A percentile compares a stretch with the other conserved stretches of the same genome.
Evolutionary conservation across 2,329 filamentous ascomycete genomes (phyloP).

Genomic region (Geoglossum cookeanum): DNA sequence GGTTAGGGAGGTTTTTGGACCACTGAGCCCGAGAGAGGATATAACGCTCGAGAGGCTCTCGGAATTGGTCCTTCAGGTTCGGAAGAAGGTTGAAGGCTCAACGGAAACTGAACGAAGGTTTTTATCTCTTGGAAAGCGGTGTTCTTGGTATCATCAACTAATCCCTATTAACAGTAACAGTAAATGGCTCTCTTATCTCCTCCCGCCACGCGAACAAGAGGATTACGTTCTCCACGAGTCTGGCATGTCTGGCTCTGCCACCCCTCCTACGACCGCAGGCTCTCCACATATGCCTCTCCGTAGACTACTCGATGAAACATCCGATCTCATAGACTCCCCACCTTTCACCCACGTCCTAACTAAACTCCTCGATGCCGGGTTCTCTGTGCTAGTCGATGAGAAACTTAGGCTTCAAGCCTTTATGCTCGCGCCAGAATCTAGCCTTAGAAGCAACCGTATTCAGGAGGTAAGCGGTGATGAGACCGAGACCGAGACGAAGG

Average conservation of each 20-base stretch:
- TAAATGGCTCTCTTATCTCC: slow-evolving; percentile 67
- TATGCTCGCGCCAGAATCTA: slow-evolving; percentile 15
- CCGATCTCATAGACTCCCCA: slow-evolving; percentile 87
- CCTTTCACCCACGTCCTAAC: slow-evolving; percentile 74
- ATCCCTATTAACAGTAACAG: slow-evolving; percentile 24
- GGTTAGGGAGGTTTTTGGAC: slow-evolving; percentile 78
- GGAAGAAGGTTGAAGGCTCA: slow-evolving; percentile 64
- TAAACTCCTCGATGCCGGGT: slow-evolving; percentile 70
- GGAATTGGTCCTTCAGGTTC: slow-evolving; percentile 62
- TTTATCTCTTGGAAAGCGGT: slow-evolving; percentile 11
- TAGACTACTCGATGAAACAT: slow-evolving; percentile 81
- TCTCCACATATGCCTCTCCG: slow-evolving; percentile 44
- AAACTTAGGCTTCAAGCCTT: slow-evolving; percentile 68
- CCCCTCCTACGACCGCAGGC: slow-evolving; percentile 17
- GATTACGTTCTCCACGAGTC: slow-evolving; percentile 70
- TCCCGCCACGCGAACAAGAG: slow-evolving; percentile 64
- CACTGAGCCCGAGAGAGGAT: slow-evolving; percentile 72
- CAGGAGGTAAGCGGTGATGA: slow-evolving; percentile 17
- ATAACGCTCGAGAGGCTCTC: slow-evolving; percentile 65
- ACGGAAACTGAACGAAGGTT: slow-evolving; percentile 43
- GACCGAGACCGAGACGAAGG: slow-evolving; percentile 18
- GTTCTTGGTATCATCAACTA: slow-evolving; percentile 1
- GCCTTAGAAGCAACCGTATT: neutral
- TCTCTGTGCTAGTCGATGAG: slow-evolving; percentile 63
- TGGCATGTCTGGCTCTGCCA: slow-evolving; percentile 43